Evolutionary conservation across 1,284 basidiomycete genomes (phyloP), one percentile per base, ranked within the genome.

Genomic region (Cystobasidium pallidum): DNA sequence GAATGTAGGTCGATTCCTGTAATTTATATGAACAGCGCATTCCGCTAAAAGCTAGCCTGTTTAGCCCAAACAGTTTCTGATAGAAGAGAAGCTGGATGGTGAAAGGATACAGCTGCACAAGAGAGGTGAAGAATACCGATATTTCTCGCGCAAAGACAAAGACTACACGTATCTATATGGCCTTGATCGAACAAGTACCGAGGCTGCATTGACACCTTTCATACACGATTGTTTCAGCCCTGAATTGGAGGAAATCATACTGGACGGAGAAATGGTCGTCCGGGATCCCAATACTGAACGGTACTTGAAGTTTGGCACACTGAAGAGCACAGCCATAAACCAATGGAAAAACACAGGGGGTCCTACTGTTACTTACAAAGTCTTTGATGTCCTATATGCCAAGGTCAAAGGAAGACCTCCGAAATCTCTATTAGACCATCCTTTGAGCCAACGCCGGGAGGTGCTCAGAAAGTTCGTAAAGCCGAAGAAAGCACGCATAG

Each of bases 221-320:
- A 91, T 97, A 66, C 86, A 89, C 63, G 80, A 82, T 1, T 88
- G 88, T 0, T 92, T 97, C 75, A 86, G 90, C 76, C 79, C 84
- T 1, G 85, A 88, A 2, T 85, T 96, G 2, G 86, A 89, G 11
- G 89, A 92, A 92, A 88, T 94, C 76, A 91, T 97, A 54, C 82
- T 97, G 19, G 94, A 97, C 76, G 94, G 94, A 0, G 94, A 98
- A 80, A 96, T 98, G 94, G 83, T 98, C 51, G 94, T 94, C 2
- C 96, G 91, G 90, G 94, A 97, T 80, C 94, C 94, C 0, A 84
- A 89, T 1, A 88, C 91, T 0, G 88, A 90, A 75, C 87, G 90
- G 52, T 91, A 91, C 78, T 83, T 94, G 13, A 91, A 93, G 0
- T 97, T 98, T 76, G 94, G 94, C 0, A 90, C 88, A 0, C 82